These are phyloP conservation scores for Daldinia sp. DNA, from an alignment of 2,329 filamentous ascomycete genomes.

Conservation along the genomic window DNA sequence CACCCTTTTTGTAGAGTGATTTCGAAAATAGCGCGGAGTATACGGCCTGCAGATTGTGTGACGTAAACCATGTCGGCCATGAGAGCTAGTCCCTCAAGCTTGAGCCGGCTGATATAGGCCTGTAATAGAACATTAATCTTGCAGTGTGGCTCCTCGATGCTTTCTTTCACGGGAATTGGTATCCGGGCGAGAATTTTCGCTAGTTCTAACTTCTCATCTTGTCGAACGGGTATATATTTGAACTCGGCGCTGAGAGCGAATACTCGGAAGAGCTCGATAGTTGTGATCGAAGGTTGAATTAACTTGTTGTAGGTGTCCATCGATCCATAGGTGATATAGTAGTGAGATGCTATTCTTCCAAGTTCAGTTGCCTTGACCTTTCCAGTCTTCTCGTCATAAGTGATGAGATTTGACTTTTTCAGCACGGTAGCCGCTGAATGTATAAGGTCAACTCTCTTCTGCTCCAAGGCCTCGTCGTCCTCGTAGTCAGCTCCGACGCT, in stretches of 20 bases:
- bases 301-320: slow-evolving; percentile 98
- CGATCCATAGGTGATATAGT: slow-evolving; percentile 96
- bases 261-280: slow-evolving; percentile 95
- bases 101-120: slow-evolving; percentile 94
- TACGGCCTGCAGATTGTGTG: slow-evolving; percentile 96
- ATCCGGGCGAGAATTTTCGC: slow-evolving; percentile 91
- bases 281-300: slow-evolving; percentile 90
- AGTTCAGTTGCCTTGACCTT: slow-evolving; percentile 92
- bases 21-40: slow-evolving; percentile 94
- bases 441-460: slow-evolving; percentile 96
- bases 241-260: slow-evolving; percentile 98
- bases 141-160: slow-evolving; percentile 94
- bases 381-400: slow-evolving; percentile 95
- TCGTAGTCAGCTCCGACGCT: slow-evolving; percentile 97
- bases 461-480: slow-evolving; percentile 89
- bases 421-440: slow-evolving; percentile 91
- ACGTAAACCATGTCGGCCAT: slow-evolving; percentile 99
- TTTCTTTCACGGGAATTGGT: slow-evolving; percentile 96
- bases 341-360: slow-evolving; percentile 95
- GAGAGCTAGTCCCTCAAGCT: slow-evolving; percentile 90
- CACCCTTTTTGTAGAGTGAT: slow-evolving; percentile 98
- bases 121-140: slow-evolving; percentile 99
- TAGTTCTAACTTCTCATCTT: slow-evolving; percentile 96
- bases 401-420: slow-evolving; percentile 88
- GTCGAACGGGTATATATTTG: slow-evolving; percentile 97